These are phyloP conservation scores for Withania somnifera DNA, from an alignment of 305 asterid species.

Conservation along the genomic window DNA sequence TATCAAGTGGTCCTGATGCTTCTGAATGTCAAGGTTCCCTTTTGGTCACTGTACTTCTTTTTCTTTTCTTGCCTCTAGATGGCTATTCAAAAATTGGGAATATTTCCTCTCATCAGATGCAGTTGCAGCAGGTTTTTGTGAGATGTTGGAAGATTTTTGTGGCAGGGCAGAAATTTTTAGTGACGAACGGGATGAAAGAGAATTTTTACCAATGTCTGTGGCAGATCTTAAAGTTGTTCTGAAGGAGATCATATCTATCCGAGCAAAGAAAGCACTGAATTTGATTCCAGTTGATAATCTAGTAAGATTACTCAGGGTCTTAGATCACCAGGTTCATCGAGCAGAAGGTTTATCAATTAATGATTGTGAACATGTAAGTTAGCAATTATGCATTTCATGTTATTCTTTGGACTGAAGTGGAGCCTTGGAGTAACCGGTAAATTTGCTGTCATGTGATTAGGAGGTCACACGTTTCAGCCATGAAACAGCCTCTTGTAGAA, in stretches of 20 bases:
- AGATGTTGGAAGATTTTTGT: conserved; percentile 65
- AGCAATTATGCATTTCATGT: background rate
- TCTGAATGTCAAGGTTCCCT: conserved; percentile 64
- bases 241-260: conserved; percentile 68
- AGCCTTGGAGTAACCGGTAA: too few relatives aligned
- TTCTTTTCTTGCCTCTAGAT: background rate
- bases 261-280: conserved; percentile 58
- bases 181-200: conserved; percentile 87
- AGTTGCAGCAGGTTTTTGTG: conserved; percentile 57
- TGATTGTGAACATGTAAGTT: conserved; percentile 74
- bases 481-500: too few relatives aligned
- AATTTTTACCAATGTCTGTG: conserved; percentile 60
- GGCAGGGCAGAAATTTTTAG: conserved; percentile 57
- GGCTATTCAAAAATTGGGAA: conserved; percentile 11
- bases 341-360: conserved; percentile 91
- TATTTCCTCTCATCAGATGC: conserved; percentile 41
- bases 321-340: conserved; percentile 90
- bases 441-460: too few relatives aligned
- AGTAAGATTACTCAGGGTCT: conserved; percentile 60
- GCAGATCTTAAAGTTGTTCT: conserved; percentile 65
- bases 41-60: background rate
- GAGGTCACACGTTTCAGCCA: too few relatives aligned
- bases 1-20: conserved; percentile 46
- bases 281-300: conserved; percentile 68
- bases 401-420: too few relatives aligned